These are phyloP conservation scores for Nicotiana tomentosiformis DNA, from an alignment of 257 asterid species.

Conservation along the genomic window DNA sequence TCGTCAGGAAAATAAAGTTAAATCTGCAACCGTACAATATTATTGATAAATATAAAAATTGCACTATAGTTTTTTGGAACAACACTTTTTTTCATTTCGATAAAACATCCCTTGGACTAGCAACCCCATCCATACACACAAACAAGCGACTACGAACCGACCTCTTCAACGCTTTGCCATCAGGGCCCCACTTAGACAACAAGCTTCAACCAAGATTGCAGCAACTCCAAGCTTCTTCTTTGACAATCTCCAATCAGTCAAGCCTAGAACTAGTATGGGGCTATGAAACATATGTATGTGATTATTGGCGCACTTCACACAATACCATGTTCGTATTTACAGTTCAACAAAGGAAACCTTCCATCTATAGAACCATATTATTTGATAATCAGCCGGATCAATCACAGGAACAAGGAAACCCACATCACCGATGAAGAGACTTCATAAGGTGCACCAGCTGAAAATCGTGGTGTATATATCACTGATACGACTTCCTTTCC, in stretches of 20 bases:
- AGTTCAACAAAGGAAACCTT: conserved; percentile 41
- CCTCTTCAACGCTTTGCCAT: not conserved
- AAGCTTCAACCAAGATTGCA: not conserved
- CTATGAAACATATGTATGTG: conserved; percentile 15
- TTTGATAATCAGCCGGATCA: conserved; percentile 39
- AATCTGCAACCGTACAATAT: not conserved
- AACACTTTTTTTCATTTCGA: not conserved
- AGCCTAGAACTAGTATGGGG: conserved; percentile 21
- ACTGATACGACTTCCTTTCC: conserved; percentile 30
- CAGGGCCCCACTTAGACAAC: not conserved
- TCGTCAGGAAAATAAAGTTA: not conserved
- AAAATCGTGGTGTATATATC: conserved; percentile 36
- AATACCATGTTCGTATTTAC: conserved; percentile 47
- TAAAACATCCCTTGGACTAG: not conserved
- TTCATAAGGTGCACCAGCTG: conserved; percentile 15
- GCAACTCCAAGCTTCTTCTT: conserved; percentile 9
- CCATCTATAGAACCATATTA: conserved; percentile 28
- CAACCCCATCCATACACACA: not conserved
- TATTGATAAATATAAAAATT: not conserved
- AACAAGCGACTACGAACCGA: not conserved
- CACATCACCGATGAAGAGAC: conserved; percentile 24
- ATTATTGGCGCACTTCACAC: conserved; percentile 33
- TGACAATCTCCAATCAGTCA: not conserved
- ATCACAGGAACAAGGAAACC: conserved; percentile 34
- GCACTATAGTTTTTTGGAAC: not conserved